A percentile compares a stretch with the other conserved stretches of the same genome.
These are phyloP conservation scores for Termitomyces sp. DNA, from an alignment of 768 basidiomycete genomes.

Conservation along the genomic window DNA sequence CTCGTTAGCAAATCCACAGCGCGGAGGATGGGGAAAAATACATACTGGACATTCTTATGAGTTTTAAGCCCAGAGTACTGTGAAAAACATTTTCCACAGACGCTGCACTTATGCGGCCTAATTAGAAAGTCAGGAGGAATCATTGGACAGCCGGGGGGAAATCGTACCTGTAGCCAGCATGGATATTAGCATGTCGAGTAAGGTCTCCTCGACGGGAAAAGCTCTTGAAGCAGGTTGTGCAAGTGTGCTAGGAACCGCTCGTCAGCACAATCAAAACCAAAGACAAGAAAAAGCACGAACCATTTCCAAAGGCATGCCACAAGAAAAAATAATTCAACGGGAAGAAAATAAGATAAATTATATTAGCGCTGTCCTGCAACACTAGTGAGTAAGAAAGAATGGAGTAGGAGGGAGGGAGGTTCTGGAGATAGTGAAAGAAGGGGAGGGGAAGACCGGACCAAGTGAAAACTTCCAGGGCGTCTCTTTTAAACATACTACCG, in stretches of 20 bases:
- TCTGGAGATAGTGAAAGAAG: conserved; percentile 9
- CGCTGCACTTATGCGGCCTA: conserved; percentile 49
- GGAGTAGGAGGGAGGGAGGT: conserved; percentile 12
- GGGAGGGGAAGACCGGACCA: conserved; percentile 11
- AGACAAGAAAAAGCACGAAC: not conserved
- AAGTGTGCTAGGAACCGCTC: conserved; percentile 28
- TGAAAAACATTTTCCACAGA: conserved; percentile 53
- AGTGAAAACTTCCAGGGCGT: conserved; percentile 6
- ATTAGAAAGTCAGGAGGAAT: not conserved
- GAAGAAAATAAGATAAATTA: conserved; percentile 10
- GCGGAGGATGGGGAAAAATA: conserved; percentile 2
- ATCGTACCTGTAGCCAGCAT: conserved; percentile 49
- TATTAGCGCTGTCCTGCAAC: conserved; percentile 25
- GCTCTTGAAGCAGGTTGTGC: conserved; percentile 40
- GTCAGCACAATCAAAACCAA: not conserved
- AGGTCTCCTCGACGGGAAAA: conserved; percentile 61
- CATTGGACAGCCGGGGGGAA: not conserved
- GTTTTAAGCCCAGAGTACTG: conserved; percentile 61
- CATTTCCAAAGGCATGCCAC: conserved; percentile 9
- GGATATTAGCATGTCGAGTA: conserved; percentile 49
- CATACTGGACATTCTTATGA: conserved; percentile 67
- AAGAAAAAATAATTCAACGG: conserved; percentile 1
- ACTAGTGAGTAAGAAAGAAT: conserved; percentile 13
- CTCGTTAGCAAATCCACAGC: not conserved
- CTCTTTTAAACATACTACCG: conserved; percentile 11